Conservation (phyloP, 2,329 filamentous ascomycete genomes). For the Penicillium sp. region DNA sequence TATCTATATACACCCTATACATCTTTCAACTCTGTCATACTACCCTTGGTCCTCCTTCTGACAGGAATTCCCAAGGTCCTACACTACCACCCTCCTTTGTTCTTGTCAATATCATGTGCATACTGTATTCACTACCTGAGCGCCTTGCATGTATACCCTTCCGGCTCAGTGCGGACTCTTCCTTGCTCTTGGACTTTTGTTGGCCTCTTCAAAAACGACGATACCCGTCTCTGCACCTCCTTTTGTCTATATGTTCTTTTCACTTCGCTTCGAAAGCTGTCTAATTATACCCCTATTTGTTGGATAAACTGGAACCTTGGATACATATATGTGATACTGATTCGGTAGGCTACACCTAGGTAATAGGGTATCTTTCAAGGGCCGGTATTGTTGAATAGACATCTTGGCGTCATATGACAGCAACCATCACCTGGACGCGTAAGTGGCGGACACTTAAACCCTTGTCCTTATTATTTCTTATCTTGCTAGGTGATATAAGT, state of each 20-base stretch:
- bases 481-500: not conserved
- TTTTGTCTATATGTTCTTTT: not conserved
- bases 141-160: slow-evolving; percentile 5
- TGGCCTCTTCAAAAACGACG: not conserved
- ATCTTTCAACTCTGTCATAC: not conserved
- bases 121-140: slow-evolving; percentile 1
- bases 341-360: too few relatives aligned
- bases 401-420: too few relatives aligned
- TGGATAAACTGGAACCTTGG: too few relatives aligned
- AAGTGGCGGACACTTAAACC: not conserved
- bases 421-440: too few relatives aligned
- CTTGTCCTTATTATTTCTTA: not conserved
- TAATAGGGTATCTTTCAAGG: too few relatives aligned
- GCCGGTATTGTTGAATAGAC: too few relatives aligned
- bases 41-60: not conserved
- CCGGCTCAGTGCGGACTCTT: not conserved
- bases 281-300: slow-evolving; percentile 1
- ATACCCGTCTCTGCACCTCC: slow-evolving; percentile 2
- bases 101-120: not conserved
- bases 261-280: not conserved
- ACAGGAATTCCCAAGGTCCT: not conserved
- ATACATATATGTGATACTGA: too few relatives aligned
- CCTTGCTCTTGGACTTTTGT: too few relatives aligned
- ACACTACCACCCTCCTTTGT: not conserved
- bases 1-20: not conserved